Evolutionary conservation across 495 filamentous ascomycete species (phyloP).

Genomic region (Cladorrhinum samala): DNA sequence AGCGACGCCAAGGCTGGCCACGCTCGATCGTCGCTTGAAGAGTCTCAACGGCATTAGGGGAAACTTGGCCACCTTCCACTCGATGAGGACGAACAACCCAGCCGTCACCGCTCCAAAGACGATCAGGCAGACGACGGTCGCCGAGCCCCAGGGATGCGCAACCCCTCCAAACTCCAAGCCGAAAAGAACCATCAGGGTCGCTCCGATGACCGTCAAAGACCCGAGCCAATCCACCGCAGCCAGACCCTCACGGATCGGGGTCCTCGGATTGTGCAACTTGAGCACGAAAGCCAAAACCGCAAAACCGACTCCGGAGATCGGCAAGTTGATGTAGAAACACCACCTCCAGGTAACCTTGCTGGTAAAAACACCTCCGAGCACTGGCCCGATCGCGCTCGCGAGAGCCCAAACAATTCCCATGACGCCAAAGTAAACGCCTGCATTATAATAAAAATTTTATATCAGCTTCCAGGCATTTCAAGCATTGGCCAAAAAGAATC

Average conservation of each 20-base stretch:
- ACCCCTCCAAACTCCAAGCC: constrained; percentile 75
- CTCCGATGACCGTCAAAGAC: constrained; percentile 62
- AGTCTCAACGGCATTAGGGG: constrained; percentile 72
- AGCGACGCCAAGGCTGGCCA: constrained; percentile 50
- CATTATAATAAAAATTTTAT: not conserved
- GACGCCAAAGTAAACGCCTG: constrained; percentile 51
- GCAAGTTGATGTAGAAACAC: constrained; percentile 77
- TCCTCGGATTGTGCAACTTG: constrained; percentile 69
- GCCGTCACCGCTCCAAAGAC: constrained; percentile 64
- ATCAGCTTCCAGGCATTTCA: constrained; percentile 17
- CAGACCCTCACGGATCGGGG: constrained; percentile 62
- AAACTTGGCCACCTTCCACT: constrained; percentile 66
- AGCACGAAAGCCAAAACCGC: constrained; percentile 63
- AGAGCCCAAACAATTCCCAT: constrained; percentile 49
- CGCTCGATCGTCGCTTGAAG: constrained; percentile 54
- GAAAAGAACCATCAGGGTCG: constrained; percentile 74
- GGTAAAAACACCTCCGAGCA: constrained; percentile 60
- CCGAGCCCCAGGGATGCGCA: constrained; percentile 66
- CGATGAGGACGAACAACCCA: constrained; percentile 57
- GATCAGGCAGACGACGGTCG: constrained; percentile 70
- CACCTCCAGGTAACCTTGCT: constrained; percentile 52
- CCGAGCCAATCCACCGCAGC: constrained; percentile 74
- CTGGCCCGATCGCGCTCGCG: constrained; percentile 50
- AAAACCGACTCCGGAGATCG: constrained; percentile 65
- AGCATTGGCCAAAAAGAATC: too few relatives aligned